Conservation (phyloP, 1,284 basidiomycete genomes). For the Quambalaria eucalypti region DNA sequence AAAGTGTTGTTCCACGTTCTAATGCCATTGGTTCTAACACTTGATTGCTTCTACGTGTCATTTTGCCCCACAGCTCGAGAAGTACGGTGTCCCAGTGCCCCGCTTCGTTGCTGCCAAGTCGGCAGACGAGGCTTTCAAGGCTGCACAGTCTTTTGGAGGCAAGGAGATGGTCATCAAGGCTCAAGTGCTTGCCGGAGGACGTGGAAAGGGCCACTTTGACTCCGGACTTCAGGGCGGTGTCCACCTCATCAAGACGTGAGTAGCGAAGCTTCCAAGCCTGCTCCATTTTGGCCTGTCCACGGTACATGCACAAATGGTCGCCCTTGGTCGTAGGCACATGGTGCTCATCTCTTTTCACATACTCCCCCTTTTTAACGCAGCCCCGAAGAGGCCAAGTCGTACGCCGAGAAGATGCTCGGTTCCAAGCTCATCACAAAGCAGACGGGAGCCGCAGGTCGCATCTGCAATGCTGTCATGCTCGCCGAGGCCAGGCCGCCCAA, state of each 20-base stretch:
- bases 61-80: conserved; percentile 62
- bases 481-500: conserved; percentile 86
- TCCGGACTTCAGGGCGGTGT: conserved; percentile 95
- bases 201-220: conserved; percentile 96
- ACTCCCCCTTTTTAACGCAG: conserved; percentile 50
- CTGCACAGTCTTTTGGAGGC: conserved; percentile 72
- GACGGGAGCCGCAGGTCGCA: conserved; percentile 80
- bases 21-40: neutral
- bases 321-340: too few relatives aligned
- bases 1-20: neutral
- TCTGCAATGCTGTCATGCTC: conserved; percentile 98
- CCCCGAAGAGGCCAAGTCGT: conserved; percentile 77
- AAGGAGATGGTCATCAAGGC: conserved; percentile 66
- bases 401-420: conserved; percentile 87
- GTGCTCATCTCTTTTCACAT: neutral
- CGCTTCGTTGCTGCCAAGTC: conserved; percentile 79
- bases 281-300: neutral
- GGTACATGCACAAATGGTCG: neutral
- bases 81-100: conserved; percentile 97
- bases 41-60: neutral
- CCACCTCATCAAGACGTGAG: conserved; percentile 80
- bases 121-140: conserved; percentile 78
- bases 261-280: conserved; percentile 6
- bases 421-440: conserved; percentile 97
- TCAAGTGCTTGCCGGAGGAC: conserved; percentile 94